Evolutionary conservation across 75 land plant genomes (phyloP).

Genomic region (Cupressus sempervirens): DNA sequence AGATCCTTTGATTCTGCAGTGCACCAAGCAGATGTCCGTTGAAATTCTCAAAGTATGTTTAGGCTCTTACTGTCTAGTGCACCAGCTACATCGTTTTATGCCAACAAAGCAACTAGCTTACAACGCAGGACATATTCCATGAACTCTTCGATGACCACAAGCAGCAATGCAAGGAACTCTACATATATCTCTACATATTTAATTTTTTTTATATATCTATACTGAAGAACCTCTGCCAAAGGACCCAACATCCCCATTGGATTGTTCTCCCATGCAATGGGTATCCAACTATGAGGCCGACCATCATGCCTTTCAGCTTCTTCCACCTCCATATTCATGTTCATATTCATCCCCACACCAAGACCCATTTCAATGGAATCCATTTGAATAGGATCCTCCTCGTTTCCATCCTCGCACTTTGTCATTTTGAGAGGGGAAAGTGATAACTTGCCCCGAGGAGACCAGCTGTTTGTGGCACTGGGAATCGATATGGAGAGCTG

Average conservation of each 20-base stretch:
- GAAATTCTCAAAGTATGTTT: slow-evolving; percentile 66
- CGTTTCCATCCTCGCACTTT: slow-evolving; percentile 21
- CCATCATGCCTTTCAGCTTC: background rate
- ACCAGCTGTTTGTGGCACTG: background rate
- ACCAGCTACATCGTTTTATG: slow-evolving; percentile 60
- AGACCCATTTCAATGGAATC: slow-evolving; percentile 40
- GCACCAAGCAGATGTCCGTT: slow-evolving; percentile 56
- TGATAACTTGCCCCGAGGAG: slow-evolving; percentile 40
- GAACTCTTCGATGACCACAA: slow-evolving; percentile 74
- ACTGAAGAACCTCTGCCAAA: slow-evolving; percentile 57
- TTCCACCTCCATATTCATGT: background rate
- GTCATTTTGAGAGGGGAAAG: slow-evolving; percentile 55
- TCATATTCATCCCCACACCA: slow-evolving; percentile 23
- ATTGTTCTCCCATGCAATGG: slow-evolving; percentile 22
- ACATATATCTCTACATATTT: no score
- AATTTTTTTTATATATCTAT: no score
- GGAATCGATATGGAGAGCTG: background rate
- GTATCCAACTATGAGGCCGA: slow-evolving; percentile 3
- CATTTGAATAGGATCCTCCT: slow-evolving; percentile 1
- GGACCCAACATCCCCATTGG: slow-evolving; percentile 49
- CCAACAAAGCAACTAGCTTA: slow-evolving; percentile 36
- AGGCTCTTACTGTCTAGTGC: slow-evolving; percentile 88
- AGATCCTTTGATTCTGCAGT: slow-evolving; percentile 53
- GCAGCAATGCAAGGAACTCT: slow-evolving; percentile 92
- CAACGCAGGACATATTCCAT: slow-evolving; percentile 44